Evolutionary conservation across 352 stramenopile species (phyloP).

Genomic region (Globisporangium spiculum): DNA sequence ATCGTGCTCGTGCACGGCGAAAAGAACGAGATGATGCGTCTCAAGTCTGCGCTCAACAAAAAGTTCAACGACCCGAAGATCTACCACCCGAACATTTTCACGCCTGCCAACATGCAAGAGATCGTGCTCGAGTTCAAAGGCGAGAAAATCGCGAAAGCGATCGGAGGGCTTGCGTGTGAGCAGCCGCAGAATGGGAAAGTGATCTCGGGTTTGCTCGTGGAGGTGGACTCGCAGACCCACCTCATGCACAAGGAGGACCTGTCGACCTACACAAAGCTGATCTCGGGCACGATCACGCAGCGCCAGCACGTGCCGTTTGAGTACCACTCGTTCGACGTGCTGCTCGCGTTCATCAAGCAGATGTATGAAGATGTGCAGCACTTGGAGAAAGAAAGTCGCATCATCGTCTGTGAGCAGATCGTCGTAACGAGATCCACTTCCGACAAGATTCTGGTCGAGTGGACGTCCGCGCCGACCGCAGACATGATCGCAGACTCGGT

Average conservation of each 20-base stretch:
- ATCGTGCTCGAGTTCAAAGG: slow-evolving; percentile 87
- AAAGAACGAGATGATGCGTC: slow-evolving; percentile 97
- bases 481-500: slow-evolving; percentile 96
- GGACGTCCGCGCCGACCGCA: slow-evolving; percentile 90
- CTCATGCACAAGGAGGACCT: slow-evolving; percentile 85
- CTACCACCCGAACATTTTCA: slow-evolving; percentile 81
- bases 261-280: slow-evolving; percentile 83
- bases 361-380: slow-evolving; percentile 80
- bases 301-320: slow-evolving; percentile 85
- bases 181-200: slow-evolving; percentile 77
- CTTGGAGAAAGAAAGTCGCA: slow-evolving; percentile 48
- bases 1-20: slow-evolving; percentile 97
- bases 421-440: slow-evolving; percentile 46
- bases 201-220: slow-evolving; percentile 79
- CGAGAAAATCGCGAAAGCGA: slow-evolving; percentile 87
- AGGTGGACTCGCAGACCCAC: slow-evolving; percentile 84
- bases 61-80: slow-evolving; percentile 89
- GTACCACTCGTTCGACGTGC: slow-evolving; percentile 73
- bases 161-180: slow-evolving; percentile 63
- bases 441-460: slow-evolving; percentile 72
- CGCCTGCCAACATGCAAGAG: slow-evolving; percentile 85
- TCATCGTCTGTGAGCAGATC: slow-evolving; percentile 73
- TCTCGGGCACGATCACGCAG: slow-evolving; percentile 78
- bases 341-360: slow-evolving; percentile 75
- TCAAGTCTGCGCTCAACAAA: slow-evolving; percentile 91